These are phyloP conservation scores for Knoxdaviesia capensis DNA, from an alignment of 2,329 filamentous ascomycete genomes.

Conservation along the genomic window DNA sequence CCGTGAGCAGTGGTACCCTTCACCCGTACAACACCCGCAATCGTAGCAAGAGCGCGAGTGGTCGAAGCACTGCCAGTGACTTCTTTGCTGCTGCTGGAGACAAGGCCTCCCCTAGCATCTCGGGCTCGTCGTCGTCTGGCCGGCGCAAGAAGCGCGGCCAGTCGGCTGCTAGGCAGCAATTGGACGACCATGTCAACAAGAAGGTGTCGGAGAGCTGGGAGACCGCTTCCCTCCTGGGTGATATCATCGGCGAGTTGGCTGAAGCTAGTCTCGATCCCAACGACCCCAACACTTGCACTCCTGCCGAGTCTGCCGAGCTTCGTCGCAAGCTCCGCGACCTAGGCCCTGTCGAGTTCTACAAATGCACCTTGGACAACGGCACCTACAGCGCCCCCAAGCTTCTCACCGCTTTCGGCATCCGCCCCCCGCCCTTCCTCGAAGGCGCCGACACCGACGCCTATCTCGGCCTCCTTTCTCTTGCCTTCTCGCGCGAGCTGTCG, in stretches of 20 bases:
- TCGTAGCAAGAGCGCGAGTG: too few relatives aligned
- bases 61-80: background rate
- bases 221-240: conserved; percentile 42
- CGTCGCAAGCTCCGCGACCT: conserved; percentile 52
- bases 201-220: conserved; percentile 35
- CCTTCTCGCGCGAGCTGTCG: conserved; percentile 59
- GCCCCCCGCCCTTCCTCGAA: conserved; percentile 53
- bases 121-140: background rate
- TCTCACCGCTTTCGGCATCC: conserved; percentile 67
- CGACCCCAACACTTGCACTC: conserved; percentile 35
- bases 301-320: conserved; percentile 47
- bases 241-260: conserved; percentile 36
- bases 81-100: background rate
- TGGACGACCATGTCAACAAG: conserved; percentile 30
- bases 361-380: conserved; percentile 47
- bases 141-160: background rate
- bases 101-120: background rate
- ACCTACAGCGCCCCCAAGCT: conserved; percentile 63
- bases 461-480: conserved; percentile 54
- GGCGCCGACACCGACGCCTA: conserved; percentile 48
- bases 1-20: background rate
- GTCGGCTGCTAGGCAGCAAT: conserved; percentile 12
- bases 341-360: conserved; percentile 61
- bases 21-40: too few relatives aligned
- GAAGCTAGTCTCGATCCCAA: conserved; percentile 18